Conservation (phyloP, 2,329 filamentous ascomycete species). For the Fusarium heterosporum region DNA sequence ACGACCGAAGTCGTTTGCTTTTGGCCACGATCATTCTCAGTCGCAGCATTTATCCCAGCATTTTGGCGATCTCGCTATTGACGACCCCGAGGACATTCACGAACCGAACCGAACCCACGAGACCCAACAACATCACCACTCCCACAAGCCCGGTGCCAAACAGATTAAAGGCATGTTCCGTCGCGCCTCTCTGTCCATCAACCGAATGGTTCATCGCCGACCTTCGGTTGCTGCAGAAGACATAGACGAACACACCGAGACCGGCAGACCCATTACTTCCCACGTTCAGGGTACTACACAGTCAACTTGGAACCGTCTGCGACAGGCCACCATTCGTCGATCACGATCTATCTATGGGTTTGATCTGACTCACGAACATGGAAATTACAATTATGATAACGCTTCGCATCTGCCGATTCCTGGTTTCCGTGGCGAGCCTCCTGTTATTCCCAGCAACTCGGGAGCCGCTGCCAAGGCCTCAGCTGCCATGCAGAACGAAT, state of each 20-base stretch:
- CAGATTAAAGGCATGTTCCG: conserved; percentile 64
- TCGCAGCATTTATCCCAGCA: conserved; percentile 46
- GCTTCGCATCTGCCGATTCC: conserved; percentile 57
- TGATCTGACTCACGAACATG: conserved; percentile 47
- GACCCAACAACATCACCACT: conserved; percentile 46
- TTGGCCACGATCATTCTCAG: conserved; percentile 52
- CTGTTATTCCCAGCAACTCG: conserved; percentile 69
- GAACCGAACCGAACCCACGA: conserved; percentile 37
- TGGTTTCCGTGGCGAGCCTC: conserved; percentile 65
- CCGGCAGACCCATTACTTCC: conserved; percentile 58
- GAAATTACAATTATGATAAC: conserved; percentile 43
- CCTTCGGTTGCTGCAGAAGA: conserved; percentile 54
- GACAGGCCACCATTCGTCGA: conserved; percentile 64
- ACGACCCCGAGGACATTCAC: conserved; percentile 48
- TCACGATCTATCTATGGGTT: conserved; percentile 60
- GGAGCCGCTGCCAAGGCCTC: conserved; percentile 72
- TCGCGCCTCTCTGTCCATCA: conserved; percentile 66
- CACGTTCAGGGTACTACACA: conserved; percentile 51
- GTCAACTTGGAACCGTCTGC: conserved; percentile 63
- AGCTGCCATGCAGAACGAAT: conserved; percentile 69
- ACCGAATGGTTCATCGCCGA: conserved; percentile 63
- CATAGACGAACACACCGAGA: conserved; percentile 31
- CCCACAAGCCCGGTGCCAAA: conserved; percentile 46
- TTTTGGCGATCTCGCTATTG: conserved; percentile 50
- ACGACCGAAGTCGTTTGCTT: conserved; percentile 58